Conservation (phyloP, 1,284 basidiomycete genomes). For the Apiotrichum domesticum region DNA sequence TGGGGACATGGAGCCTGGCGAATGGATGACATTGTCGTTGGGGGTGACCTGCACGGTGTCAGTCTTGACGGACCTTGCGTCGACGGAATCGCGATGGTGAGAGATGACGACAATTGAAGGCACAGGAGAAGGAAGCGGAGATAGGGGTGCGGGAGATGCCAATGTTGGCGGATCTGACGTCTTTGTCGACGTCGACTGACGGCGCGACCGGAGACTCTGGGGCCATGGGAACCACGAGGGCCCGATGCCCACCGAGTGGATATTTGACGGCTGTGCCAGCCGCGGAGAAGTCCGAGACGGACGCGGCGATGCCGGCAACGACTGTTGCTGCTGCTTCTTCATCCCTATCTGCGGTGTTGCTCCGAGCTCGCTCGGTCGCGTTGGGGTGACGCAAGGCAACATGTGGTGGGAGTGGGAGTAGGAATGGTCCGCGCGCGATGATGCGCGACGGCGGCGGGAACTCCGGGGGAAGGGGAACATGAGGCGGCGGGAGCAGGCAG, state of each 20-base stretch:
- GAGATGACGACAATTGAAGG: not conserved
- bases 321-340: not conserved
- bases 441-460: not conserved
- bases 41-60: constrained; percentile 1
- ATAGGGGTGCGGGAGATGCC: too few species aligned
- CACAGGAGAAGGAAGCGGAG: not conserved
- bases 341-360: not conserved
- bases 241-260: not conserved
- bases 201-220: not conserved
- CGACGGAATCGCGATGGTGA: not conserved
- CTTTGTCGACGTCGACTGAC: not conserved
- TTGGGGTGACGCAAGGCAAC: too few species aligned
- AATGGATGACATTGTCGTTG: not conserved
- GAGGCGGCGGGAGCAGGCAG: not conserved
- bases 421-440: not conserved
- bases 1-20: not conserved
- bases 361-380: too few species aligned
- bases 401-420: too few species aligned
- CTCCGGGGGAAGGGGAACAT: not conserved
- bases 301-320: not conserved
- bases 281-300: constrained; percentile 1
- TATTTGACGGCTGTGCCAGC: not conserved
- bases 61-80: not conserved
- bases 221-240: constrained; percentile 1
- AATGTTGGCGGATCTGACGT: not conserved